These are phyloP conservation scores for Aspergillus aculeatus DNA, from an alignment of 2,329 filamentous ascomycete species.

Conservation along the genomic window DNA sequence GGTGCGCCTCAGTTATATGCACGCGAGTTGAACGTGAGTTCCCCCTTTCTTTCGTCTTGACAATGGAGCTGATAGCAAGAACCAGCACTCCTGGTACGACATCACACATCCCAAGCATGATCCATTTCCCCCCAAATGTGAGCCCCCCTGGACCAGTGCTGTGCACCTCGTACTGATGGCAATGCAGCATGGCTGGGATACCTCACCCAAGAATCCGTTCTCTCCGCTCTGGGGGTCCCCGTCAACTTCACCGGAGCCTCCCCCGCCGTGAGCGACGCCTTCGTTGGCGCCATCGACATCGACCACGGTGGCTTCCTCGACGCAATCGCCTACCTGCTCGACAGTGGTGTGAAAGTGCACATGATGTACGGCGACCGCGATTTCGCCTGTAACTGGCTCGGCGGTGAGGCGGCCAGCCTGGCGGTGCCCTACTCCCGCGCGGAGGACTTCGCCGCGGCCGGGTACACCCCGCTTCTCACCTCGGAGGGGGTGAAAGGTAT, in stretches of 20 bases:
- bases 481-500: slow-evolving; percentile 27
- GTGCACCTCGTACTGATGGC: too few species aligned
- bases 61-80: too few species aligned
- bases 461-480: slow-evolving; percentile 31
- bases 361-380: slow-evolving; percentile 57
- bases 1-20: not conserved
- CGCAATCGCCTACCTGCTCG: slow-evolving; percentile 46
- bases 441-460: slow-evolving; percentile 20
- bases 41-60: too few species aligned
- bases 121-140: not conserved
- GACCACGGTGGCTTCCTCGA: slow-evolving; percentile 18
- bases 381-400: slow-evolving; percentile 55
- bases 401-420: slow-evolving; percentile 50
- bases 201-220: slow-evolving; percentile 54
- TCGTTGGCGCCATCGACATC: slow-evolving; percentile 42
- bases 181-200: slow-evolving; percentile 31
- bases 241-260: slow-evolving; percentile 53
- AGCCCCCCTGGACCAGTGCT: too few species aligned
- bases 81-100: slow-evolving; percentile 1
- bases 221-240: slow-evolving; percentile 55
- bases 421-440: slow-evolving; percentile 45
- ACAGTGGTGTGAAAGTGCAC: slow-evolving; percentile 53
- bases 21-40: not conserved
- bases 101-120: not conserved
- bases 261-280: slow-evolving; percentile 43